Evolutionary conservation across 805 yeast species (phyloP).

Genomic region (Ogataea haglerorum): DNA sequence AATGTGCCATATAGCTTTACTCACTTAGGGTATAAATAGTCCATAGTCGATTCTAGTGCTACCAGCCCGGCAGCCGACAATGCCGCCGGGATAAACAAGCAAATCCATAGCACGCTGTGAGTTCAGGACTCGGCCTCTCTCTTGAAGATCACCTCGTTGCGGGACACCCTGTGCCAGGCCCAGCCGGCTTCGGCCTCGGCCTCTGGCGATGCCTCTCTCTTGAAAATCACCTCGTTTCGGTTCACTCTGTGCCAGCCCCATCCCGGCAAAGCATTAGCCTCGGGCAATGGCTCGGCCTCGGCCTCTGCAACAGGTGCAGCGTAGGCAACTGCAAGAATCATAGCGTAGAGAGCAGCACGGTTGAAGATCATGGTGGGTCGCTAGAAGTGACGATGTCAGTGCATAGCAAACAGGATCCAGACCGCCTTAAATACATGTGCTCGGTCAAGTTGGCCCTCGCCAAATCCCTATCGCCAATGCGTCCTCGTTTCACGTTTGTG

Average conservation of each 20-base stretch:
- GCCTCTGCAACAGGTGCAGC: conserved; percentile 21
- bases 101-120: background rate
- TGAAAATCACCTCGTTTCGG: conserved; percentile 20
- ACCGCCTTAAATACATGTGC: conserved; percentile 15
- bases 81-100: background rate
- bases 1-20: background rate
- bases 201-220: conserved; percentile 28
- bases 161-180: conserved; percentile 8
- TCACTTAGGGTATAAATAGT: too few species aligned
- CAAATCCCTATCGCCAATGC: background rate
- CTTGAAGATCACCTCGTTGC: conserved; percentile 23
- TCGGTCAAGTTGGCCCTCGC: background rate
- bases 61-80: background rate
- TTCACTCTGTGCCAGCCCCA: conserved; percentile 11
- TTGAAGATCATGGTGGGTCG: conserved; percentile 8
- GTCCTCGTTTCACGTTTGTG: conserved; percentile 11
- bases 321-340: conserved; percentile 12
- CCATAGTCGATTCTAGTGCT: too few species aligned
- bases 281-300: conserved; percentile 18
- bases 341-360: conserved; percentile 6
- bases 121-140: conserved; percentile 32
- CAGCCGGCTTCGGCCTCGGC: conserved; percentile 18
- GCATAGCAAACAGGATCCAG: background rate
- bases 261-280: conserved; percentile 14
- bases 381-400: background rate